Base-by-base conservation (phyloP, 2,329 filamentous ascomycete species). In the Aspergillus sp. region DNA sequence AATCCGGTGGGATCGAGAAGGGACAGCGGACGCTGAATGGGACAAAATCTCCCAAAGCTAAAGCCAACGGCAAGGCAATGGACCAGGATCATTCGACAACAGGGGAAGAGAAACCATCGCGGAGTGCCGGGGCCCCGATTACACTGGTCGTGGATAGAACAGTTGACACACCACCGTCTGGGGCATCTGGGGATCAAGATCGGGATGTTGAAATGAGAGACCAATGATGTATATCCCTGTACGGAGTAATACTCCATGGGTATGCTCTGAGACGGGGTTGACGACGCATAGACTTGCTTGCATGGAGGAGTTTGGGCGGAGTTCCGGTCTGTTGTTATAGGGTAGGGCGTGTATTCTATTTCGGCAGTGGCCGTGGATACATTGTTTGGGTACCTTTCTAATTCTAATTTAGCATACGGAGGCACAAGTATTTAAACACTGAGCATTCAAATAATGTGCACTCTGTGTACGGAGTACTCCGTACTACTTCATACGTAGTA, bases 181-280 rank as follows among this genome's bases (percentile, higher is more conserved):
- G 19, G 19, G 19, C 19, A 7, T 59, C 55, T 26, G 52, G 50
- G 41, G 30, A 60, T 51, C 55, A 63, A 5, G 74, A 79, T 50
- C 70, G 63, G 6, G 80, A 84, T 58, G 76, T 83, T 30, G 69
- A 78, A 45, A 85, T 85, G 81, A 72, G 68, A 30, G 78, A 73
- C 42, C 79, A 73, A 50, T 47, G 57, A 54, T 44, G 52, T 32
- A 51, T 45, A 36, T 6, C 19, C 10, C 5, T 36, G 8, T 19
- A 5, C 5, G n/a, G 34, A 19, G 19, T 19, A 19, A 19, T 19
- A 19, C 19, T 19, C 19, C 19, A 19, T 19, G 19, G 19, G 19
- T 19, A 19, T 19, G 19, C 19, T 19, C 19, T 19, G 19, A 19
- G 19, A 19, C 1, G 19, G 19, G 19, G 19, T 19, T 19, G 19